Evolutionary conservation across 768 basidiomycete genomes (phyloP).

Genomic region (Pulveroboletus frians): DNA sequence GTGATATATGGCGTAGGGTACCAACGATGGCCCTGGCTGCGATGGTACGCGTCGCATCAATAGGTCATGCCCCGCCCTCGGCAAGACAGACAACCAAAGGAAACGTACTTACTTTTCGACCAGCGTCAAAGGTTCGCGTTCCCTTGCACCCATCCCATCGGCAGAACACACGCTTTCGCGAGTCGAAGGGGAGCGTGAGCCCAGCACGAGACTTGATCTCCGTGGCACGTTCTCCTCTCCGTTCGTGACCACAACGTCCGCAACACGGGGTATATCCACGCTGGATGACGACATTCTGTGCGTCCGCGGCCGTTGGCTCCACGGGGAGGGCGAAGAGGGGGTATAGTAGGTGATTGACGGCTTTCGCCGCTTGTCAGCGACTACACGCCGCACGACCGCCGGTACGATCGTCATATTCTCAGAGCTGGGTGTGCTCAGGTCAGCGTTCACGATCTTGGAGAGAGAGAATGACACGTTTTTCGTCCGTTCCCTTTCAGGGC

Average conservation of each 20-base stretch:
- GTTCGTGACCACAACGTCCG: neutral
- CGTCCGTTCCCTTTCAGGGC: neutral
- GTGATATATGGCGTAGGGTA: neutral
- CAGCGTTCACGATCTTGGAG: neutral
- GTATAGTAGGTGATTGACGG: conserved; percentile 29
- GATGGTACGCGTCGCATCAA: neutral
- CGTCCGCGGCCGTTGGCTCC: conserved; percentile 9
- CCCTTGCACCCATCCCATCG: conserved; percentile 8
- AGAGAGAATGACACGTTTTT: conserved; percentile 4
- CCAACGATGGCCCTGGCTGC: neutral
- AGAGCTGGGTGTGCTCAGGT: neutral
- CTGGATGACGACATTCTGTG: conserved; percentile 3
- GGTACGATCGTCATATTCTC: neutral
- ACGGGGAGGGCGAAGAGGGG: conserved; percentile 23
- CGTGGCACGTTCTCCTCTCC: conserved; percentile 12
- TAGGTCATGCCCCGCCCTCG: neutral
- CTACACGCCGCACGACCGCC: neutral
- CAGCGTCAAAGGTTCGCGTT: conserved; percentile 51
- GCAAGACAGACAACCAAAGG: neutral
- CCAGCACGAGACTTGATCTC: conserved; percentile 19
- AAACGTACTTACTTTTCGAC: conserved; percentile 58
- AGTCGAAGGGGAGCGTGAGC: conserved; percentile 11
- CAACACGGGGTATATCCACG: neutral
- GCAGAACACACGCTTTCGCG: conserved; percentile 16
- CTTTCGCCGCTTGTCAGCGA: conserved; percentile 18